Evolutionary conservation across 495 filamentous ascomycete species (phyloP).

Genomic region (Cryomyces minteri): DNA sequence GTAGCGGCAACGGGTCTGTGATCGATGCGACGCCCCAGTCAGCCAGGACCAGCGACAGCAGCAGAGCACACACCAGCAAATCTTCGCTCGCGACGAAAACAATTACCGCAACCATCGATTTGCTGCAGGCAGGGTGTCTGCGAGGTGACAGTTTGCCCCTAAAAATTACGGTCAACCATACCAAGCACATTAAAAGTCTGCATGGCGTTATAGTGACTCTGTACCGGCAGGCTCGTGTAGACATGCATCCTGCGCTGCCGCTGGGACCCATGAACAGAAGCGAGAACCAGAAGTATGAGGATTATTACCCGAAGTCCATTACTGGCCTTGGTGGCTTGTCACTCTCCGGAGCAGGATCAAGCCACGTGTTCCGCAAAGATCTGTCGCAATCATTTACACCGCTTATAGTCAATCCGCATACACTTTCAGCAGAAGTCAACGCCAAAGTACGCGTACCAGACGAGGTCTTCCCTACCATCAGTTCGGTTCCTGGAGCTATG

Average conservation of each 20-base stretch:
- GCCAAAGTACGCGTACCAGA: conserved; percentile 73
- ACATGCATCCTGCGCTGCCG: conserved; percentile 57
- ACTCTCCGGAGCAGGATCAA: conserved; percentile 60
- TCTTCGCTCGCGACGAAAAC: conserved; percentile 35
- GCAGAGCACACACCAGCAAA: conserved; percentile 20
- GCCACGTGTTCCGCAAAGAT: conserved; percentile 84
- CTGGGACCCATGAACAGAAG: conserved; percentile 39
- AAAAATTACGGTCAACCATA: conserved; percentile 67
- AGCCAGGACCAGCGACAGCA: conserved; percentile 22
- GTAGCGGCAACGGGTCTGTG: conserved; percentile 22
- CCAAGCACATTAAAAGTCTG: conserved; percentile 69
- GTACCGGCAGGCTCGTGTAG: conserved; percentile 81
- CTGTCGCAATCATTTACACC: conserved; percentile 73
- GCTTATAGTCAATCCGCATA: conserved; percentile 63
- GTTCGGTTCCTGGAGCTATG: conserved; percentile 70
- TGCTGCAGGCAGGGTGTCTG: conserved; percentile 66
- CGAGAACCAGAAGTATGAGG: conserved; percentile 56
- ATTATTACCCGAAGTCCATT: conserved; percentile 58
- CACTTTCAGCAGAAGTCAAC: conserved; percentile 57
- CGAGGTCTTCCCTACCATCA: conserved; percentile 84
- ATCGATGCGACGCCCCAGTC: neutral
- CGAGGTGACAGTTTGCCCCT: conserved; percentile 70
- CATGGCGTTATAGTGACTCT: conserved; percentile 86
- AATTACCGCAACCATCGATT: conserved; percentile 74
- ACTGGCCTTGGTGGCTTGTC: conserved; percentile 67